phyloP scores from a whole-genome alignment of 202 grass and related monocot species.

The Zoysia matrella region DNA sequence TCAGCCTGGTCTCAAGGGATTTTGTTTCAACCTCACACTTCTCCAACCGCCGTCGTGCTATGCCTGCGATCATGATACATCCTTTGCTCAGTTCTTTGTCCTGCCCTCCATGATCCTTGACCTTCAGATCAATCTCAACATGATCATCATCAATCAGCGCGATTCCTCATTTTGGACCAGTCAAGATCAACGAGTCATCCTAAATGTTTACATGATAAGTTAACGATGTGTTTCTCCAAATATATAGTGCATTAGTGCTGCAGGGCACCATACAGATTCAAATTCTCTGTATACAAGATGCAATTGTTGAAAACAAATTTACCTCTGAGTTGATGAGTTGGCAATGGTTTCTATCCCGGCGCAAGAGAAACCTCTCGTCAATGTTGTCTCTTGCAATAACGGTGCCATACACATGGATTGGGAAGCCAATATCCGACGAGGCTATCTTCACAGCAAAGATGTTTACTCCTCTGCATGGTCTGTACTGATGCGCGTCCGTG shows the following conservation, averaged over 20 bases:
- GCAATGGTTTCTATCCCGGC: too few species aligned
- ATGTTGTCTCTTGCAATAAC: not conserved
- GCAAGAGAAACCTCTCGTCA: not conserved
- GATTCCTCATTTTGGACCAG: not conserved
- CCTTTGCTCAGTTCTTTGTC: constrained; percentile 16
- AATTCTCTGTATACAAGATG: too few species aligned
- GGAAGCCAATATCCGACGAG: not conserved
- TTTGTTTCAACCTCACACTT: too few species aligned
- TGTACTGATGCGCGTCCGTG: too few species aligned
- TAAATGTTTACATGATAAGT: not conserved
- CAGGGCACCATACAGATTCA: too few species aligned
- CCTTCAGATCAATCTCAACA: constrained; percentile 10
- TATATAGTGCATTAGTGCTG: too few species aligned
- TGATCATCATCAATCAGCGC: not conserved
- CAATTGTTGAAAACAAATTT: too few species aligned
- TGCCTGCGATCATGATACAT: not conserved
- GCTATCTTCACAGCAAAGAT: not conserved
- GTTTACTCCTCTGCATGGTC: not conserved
- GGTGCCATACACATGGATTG: not conserved
- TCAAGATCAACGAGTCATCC: not conserved
- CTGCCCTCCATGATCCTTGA: not conserved
- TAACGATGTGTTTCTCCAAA: too few species aligned
- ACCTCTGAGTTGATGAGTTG: too few species aligned
- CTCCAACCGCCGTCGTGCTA: too few species aligned
- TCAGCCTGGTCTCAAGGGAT: too few species aligned